A percentile compares a stretch with the other conserved stretches of the same genome.
Conservation (phyloP, 345 rosid species). For the Sonneratia caseolaris region DNA sequence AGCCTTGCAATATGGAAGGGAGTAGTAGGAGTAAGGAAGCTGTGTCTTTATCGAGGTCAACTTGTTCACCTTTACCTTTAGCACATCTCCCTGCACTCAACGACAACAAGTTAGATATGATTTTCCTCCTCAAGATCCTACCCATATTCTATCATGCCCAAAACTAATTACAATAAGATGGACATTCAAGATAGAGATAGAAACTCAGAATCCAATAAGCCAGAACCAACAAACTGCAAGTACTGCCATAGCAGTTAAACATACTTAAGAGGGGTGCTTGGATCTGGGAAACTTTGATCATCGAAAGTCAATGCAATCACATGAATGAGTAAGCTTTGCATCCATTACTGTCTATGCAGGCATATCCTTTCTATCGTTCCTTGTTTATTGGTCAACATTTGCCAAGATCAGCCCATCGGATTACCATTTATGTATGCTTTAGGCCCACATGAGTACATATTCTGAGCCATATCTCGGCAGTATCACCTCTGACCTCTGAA, state of each 20-base stretch:
- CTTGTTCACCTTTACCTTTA: conserved; percentile 87
- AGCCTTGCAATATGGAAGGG: conserved; percentile 65
- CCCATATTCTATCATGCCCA: neutral
- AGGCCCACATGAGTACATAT: neutral
- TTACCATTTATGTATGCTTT: neutral
- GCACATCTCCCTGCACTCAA: conserved; percentile 50
- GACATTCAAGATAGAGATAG: neutral
- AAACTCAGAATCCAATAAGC: neutral
- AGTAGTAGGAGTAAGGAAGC: conserved; percentile 78
- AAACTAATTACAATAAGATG: neutral
- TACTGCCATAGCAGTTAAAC: neutral
- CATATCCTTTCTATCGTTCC: neutral
- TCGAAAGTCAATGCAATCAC: neutral
- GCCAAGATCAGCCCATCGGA: neutral
- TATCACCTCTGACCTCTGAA: neutral
- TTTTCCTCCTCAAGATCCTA: neutral
- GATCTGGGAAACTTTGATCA: neutral
- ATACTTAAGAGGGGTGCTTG: neutral
- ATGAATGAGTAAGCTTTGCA: neutral
- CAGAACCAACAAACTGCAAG: neutral
- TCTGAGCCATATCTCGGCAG: neutral
- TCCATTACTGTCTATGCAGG: neutral
- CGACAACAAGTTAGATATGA: neutral
- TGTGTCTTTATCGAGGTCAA: conserved; percentile 85
- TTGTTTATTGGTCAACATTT: neutral